Conservation (phyloP, 306 rosid species). For the Quercus variabilis region DNA sequence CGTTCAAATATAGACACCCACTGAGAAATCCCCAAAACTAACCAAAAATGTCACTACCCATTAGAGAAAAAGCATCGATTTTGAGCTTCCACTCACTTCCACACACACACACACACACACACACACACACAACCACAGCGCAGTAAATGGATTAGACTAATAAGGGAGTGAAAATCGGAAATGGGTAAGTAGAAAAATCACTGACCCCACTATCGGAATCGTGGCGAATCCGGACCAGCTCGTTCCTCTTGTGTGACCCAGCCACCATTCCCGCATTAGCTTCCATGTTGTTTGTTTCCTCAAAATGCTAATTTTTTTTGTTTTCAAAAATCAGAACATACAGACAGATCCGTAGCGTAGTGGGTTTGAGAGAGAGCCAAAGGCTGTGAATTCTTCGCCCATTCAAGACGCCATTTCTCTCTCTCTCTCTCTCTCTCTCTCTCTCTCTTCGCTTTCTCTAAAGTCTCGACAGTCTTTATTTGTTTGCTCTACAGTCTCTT, state of each 20-base stretch:
- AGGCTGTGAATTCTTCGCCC: constrained; percentile 50
- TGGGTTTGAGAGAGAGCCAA: background rate
- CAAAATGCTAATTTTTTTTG: background rate
- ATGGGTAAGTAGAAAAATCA: constrained; percentile 4
- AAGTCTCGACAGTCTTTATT: too few relatives aligned
- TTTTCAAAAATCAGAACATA: background rate
- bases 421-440: background rate
- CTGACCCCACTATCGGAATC: constrained; percentile 91
- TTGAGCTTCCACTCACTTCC: constrained; percentile 15
- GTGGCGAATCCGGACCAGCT: constrained; percentile 90
- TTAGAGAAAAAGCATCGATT: constrained; percentile 15
- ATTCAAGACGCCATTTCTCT: constrained; percentile 50
- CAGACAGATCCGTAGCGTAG: constrained; percentile 13
- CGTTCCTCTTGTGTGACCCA: constrained; percentile 90
- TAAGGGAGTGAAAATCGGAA: background rate
- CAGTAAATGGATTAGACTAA: background rate
- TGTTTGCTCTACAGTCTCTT: background rate
- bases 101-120: constrained; percentile 25
- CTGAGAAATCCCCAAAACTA: background rate
- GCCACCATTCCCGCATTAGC: constrained; percentile 92
- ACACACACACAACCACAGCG: background rate
- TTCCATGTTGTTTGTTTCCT: constrained; percentile 56
- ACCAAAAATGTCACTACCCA: constrained; percentile 14
- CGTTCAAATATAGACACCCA: constrained; percentile 9
- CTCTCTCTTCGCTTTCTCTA: constrained; percentile 5